Evolutionary conservation across 2,329 filamentous ascomycete species (phyloP).

Genomic region (Aspergillus bombycis): DNA sequence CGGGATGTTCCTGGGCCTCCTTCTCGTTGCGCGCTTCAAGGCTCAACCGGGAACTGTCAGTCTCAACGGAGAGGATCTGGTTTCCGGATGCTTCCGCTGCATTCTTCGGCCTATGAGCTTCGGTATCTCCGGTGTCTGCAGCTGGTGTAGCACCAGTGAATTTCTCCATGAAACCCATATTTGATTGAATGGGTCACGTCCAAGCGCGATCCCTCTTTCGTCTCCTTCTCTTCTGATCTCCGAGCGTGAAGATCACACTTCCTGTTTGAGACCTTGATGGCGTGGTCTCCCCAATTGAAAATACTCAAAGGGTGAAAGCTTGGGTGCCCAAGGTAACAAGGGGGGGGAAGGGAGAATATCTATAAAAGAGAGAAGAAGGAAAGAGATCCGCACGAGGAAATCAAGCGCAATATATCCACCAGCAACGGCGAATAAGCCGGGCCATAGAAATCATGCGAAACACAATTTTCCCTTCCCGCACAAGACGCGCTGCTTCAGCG

Average conservation of each 20-base stretch:
- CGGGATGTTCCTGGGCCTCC: constrained; percentile 28
- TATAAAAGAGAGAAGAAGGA: not conserved
- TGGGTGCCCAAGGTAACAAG: not conserved
- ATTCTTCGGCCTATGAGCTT: constrained; percentile 5
- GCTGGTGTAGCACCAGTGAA: not conserved
- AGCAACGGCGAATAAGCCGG: not conserved
- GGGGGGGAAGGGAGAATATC: not conserved
- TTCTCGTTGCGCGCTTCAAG: constrained; percentile 34
- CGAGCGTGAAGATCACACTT: not conserved
- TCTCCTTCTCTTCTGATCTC: not conserved
- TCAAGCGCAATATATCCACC: not conserved
- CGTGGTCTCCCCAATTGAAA: not conserved
- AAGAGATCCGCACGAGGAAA: not conserved
- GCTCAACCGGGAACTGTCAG: constrained; percentile 27
- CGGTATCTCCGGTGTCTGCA: not conserved
- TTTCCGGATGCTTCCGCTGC: not conserved
- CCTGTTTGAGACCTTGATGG: not conserved
- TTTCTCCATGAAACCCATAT: constrained; percentile 3
- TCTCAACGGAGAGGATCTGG: constrained; percentile 12
- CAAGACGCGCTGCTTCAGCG: constrained; percentile 6
- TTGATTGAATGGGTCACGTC: not conserved
- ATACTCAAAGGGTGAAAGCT: not conserved
- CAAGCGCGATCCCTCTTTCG: not conserved
- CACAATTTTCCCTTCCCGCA: constrained; percentile 7
- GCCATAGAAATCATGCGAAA: constrained; percentile 4